phyloP scores from a whole-genome alignment of 108 stramenopile genomes.

The Nitzschia sp. region DNA sequence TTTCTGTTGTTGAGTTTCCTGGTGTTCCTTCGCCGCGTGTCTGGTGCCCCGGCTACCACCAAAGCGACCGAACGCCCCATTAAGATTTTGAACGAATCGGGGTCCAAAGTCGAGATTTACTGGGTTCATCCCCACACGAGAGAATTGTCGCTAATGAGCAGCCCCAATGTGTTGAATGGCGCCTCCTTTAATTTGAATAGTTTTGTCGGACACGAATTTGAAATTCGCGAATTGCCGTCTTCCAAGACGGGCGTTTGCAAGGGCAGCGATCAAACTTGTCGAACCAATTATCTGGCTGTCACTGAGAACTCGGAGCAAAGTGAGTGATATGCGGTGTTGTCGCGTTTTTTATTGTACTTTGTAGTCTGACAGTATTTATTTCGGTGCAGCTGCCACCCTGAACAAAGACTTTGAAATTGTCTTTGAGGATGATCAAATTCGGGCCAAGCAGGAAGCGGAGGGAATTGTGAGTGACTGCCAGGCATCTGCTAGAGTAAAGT shows the following conservation, averaged over 20 bases:
- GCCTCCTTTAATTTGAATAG: conserved; percentile 55
- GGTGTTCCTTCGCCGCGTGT: too few relatives aligned
- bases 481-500: conserved; percentile 22
- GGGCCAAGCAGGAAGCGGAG: conserved; percentile 49
- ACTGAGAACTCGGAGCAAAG: conserved; percentile 64
- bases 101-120: conserved; percentile 59
- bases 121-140: conserved; percentile 67
- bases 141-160: conserved; percentile 46
- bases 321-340: conserved; percentile 22
- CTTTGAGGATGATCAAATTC: conserved; percentile 61
- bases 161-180: conserved; percentile 48
- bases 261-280: conserved; percentile 43
- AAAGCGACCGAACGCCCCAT: conserved; percentile 19
- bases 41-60: conserved; percentile 11
- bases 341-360: background rate
- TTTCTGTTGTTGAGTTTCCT: too few relatives aligned
- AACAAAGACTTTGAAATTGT: conserved; percentile 26
- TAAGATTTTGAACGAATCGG: conserved; percentile 44
- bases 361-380: background rate
- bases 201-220: conserved; percentile 76
- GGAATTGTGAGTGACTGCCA: conserved; percentile 55
- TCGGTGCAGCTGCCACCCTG: conserved; percentile 4
- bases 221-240: conserved; percentile 66
- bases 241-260: conserved; percentile 60
- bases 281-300: conserved; percentile 57